Evolutionary conservation across 2,329 filamentous ascomycete genomes (phyloP).

Genomic region (Mycosphaerella sp.): DNA sequence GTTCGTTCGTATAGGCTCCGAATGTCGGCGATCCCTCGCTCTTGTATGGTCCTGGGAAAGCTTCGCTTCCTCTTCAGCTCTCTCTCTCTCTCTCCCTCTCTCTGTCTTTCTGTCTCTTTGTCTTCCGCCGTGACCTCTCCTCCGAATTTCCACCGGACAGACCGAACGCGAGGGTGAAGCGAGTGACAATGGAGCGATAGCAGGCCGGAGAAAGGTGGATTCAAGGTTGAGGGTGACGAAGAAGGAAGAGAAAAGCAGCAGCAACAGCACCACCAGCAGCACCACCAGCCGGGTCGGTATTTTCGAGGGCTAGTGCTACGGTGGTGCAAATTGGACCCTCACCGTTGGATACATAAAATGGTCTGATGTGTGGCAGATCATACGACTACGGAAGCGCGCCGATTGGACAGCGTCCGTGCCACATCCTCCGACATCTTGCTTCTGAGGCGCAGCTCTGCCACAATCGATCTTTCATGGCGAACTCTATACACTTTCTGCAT

Average conservation of each 20-base stretch:
- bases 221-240: not conserved
- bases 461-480: no score
- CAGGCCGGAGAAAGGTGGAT: no score
- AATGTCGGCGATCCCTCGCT: not conserved
- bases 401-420: not conserved
- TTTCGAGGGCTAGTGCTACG: not conserved
- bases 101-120: not conserved
- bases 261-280: not conserved
- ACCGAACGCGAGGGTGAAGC: no score
- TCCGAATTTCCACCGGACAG: not conserved
- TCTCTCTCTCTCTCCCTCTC: not conserved
- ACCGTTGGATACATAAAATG: not conserved
- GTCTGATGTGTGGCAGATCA: not conserved
- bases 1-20: not conserved
- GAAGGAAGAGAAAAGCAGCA: not conserved
- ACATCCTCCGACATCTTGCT: no score
- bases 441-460: no score
- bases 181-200: no score
- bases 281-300: not conserved
- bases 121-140: not conserved
- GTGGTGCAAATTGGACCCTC: not conserved
- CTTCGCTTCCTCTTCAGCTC: no score
- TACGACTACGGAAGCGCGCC: not conserved
- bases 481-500: no score
- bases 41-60: no score